These are phyloP conservation scores for Ganoderma sp. DNA, from an alignment of 1,284 basidiomycete species.

Conservation along the genomic window DNA sequence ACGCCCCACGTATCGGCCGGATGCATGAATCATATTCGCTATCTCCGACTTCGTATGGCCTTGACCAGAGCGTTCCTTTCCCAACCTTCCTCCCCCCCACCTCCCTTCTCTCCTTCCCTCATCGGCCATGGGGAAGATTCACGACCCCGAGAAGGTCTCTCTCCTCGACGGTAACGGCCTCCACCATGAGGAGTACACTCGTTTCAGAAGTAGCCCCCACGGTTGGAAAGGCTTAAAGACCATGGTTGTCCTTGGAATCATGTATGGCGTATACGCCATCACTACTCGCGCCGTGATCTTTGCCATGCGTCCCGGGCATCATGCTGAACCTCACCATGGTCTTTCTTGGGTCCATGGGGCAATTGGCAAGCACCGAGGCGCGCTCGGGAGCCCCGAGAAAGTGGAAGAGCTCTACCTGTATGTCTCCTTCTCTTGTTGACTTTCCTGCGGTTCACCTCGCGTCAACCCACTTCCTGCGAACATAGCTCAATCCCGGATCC, in stretches of 20 bases:
- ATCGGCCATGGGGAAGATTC: constrained; percentile 10
- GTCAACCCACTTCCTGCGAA: neutral
- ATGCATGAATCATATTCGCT: neutral
- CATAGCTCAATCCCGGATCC: constrained; percentile 61
- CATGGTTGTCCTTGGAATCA: constrained; percentile 7
- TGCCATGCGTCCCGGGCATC: neutral
- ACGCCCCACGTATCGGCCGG: neutral
- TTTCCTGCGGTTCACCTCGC: neutral
- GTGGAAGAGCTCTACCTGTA: constrained; percentile 39
- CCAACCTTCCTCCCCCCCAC: neutral
- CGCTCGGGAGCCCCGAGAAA: constrained; percentile 18
- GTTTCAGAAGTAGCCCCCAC: neutral
- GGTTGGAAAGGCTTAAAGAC: constrained; percentile 11
- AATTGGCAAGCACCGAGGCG: neutral
- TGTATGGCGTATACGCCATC: constrained; percentile 16
- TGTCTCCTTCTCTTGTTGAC: constrained; percentile 9
- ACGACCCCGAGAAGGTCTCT: constrained; percentile 18
- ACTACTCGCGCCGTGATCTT: neutral
- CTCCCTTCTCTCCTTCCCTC: neutral
- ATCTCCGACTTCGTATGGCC: neutral
- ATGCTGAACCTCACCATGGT: neutral
- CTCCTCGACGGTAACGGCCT: neutral
- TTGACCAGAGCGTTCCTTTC: neutral
- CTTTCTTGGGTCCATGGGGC: constrained; percentile 25
- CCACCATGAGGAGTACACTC: constrained; percentile 3